phyloP scores from a whole-genome alignment of 305 asterid species.

The Fraxinus nigra region DNA sequence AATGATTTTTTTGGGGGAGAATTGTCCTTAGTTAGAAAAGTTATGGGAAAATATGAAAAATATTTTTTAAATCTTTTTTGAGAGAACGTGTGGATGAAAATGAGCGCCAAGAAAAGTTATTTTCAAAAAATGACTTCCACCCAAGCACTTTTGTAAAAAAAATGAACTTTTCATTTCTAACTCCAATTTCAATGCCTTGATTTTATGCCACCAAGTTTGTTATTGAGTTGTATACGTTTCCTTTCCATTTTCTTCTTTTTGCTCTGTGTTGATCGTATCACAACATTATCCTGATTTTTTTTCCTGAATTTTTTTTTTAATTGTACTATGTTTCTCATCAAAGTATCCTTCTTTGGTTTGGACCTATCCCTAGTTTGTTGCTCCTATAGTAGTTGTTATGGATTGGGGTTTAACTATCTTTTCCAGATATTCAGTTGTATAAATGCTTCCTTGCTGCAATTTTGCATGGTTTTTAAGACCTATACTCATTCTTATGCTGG shows the following conservation, averaged over 20 bases:
- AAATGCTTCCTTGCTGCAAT: background rate
- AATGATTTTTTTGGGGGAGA: no score
- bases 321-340: background rate
- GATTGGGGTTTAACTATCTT: background rate
- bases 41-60: no score
- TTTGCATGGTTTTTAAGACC: background rate
- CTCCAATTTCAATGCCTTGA: background rate
- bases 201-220: background rate
- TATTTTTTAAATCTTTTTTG: no score
- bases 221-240: background rate
- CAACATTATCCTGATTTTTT: background rate
- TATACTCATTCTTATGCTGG: slow-evolving; percentile 25
- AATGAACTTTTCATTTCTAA: background rate
- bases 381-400: background rate
- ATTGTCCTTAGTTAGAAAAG: no score
- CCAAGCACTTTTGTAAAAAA: no score
- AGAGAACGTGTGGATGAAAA: no score
- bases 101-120: no score
- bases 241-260: background rate
- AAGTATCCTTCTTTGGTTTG: background rate
- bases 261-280: background rate
- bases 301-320: background rate
- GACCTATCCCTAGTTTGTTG: background rate
- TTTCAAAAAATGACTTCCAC: no score
- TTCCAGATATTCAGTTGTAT: background rate